Evolutionary conservation across 345 rosid genomes (phyloP), one percentile per base, ranked within the genome.

Genomic region (Hibiscus syriacus): DNA sequence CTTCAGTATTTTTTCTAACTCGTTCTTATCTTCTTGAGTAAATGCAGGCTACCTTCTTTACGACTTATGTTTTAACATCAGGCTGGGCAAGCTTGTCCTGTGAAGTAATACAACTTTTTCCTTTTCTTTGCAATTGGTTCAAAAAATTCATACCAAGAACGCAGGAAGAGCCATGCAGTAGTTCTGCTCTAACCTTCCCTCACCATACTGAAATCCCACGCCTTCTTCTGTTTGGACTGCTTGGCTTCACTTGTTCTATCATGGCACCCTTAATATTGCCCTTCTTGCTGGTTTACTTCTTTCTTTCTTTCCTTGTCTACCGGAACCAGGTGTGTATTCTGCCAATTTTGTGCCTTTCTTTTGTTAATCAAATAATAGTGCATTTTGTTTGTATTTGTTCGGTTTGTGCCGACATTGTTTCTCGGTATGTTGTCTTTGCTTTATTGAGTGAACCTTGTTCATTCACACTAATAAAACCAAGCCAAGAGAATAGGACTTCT

Each of bases 151-250:
- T 90, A 38, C 55, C 78, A 23, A 75, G 84, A 76, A 77, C 48
- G 36, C 49, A 72, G 54, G 84, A 82, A 50, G 88, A 89, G 54
- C 53, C 86, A 17, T 68, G 78, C 16, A 16, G 17, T 43, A 78
- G 62, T 74, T 58, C 71, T 70, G 73, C 78, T 30, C 56, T 78
- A 61, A 68, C 87, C 70, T 93, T 93, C 66, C 97, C 97, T 22
- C 83, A 84, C 72, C 97, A 93, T 64, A 90, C 92, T 1, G 98
- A 93, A 83, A 50, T 90, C 64, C 97, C 98, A n/a, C 78, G 87
- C 72, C 77, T 89, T 57, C 90, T 93, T 68, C 74, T 93, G 49
- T 89, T 90, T 80, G 90, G 94, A 53, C 86, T 88, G 62, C 55
- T 93, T 30, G 98, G 98, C 80, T 93, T 90, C 84, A 87, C 85